Percentiles rank a stretch among this genome's conserved stretches.
Conservation (phyloP, 2,329 filamentous ascomycete genomes). For the Biscogniauxia sp. region DNA sequence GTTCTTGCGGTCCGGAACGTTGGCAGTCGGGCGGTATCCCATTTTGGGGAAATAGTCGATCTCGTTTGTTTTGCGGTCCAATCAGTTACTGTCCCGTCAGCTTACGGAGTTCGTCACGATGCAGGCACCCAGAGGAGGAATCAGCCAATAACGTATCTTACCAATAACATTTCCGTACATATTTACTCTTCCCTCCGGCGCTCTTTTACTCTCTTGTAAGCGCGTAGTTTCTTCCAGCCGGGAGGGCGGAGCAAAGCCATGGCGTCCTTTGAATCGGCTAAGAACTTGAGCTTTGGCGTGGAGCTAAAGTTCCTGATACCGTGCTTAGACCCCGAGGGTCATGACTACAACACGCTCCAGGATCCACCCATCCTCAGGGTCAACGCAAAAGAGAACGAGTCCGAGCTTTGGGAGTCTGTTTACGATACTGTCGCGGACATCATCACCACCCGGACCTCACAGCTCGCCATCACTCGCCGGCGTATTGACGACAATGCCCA, state of each 20-base stretch:
- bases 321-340: conserved; percentile 14
- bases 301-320: conserved; percentile 35
- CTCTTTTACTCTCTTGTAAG: neutral
- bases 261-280: conserved; percentile 19
- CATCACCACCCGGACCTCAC: conserved; percentile 18
- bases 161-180: neutral
- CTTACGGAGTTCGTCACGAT: neutral
- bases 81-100: neutral
- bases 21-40: neutral
- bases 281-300: conserved; percentile 31
- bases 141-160: neutral
- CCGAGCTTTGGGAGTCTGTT: conserved; percentile 19
- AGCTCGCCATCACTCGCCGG: conserved; percentile 28
- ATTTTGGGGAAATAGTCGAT: neutral
- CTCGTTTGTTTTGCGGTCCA: neutral
- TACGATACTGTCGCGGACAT: conserved; percentile 26
- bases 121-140: neutral
- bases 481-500: conserved; percentile 22
- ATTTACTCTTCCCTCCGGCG: neutral
- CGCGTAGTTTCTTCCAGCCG: neutral
- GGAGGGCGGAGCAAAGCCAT: neutral
- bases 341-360: conserved; percentile 12
- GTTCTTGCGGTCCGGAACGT: neutral
- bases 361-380: conserved; percentile 2
- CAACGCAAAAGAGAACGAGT: neutral